Evolutionary conservation across 177 flowering plant genomes (phyloP).

Genomic region (Vitis hybrid): DNA sequence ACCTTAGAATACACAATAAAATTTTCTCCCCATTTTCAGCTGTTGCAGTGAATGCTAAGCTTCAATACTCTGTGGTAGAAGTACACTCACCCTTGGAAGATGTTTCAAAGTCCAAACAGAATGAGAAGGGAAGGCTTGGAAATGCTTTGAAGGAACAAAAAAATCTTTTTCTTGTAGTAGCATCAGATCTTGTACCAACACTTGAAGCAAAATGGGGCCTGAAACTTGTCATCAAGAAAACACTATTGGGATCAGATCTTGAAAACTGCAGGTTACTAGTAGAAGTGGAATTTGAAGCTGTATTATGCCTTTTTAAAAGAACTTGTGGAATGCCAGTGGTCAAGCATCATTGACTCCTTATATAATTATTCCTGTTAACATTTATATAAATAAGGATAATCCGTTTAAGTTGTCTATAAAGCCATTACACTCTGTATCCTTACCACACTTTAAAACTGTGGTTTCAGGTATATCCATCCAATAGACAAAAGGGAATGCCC

Average conservation of each 20-base stretch:
- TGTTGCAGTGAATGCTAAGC: slow-evolving; percentile 93
- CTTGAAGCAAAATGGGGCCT: slow-evolving; percentile 78
- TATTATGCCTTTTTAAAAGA: not conserved
- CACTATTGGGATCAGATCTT: slow-evolving; percentile 70
- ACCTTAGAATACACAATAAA: not conserved
- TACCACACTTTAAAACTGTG: slow-evolving; percentile 2
- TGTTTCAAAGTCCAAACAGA: slow-evolving; percentile 36
- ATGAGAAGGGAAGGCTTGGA: slow-evolving; percentile 52
- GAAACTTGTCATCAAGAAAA: slow-evolving; percentile 68
- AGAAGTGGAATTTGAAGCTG: slow-evolving; percentile 2
- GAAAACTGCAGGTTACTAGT: slow-evolving; percentile 80
- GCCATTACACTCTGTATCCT: too few relatives aligned
- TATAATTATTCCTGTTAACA: not conserved
- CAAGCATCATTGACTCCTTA: not conserved
- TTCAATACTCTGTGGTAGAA: slow-evolving; percentile 81
- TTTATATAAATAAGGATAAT: not conserved
- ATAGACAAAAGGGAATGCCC: slow-evolving; percentile 73
- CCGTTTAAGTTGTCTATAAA: too few relatives aligned
- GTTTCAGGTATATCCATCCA: slow-evolving; percentile 78
- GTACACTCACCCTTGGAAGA: slow-evolving; percentile 36
- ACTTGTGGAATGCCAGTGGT: not conserved
- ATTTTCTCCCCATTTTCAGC: slow-evolving; percentile 44
- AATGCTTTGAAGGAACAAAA: slow-evolving; percentile 49
- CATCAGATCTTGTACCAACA: slow-evolving; percentile 72
- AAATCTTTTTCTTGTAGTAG: slow-evolving; percentile 68